These are phyloP conservation scores for Tylopilus felleus DNA, from an alignment of 768 basidiomycete species.

Conservation along the genomic window DNA sequence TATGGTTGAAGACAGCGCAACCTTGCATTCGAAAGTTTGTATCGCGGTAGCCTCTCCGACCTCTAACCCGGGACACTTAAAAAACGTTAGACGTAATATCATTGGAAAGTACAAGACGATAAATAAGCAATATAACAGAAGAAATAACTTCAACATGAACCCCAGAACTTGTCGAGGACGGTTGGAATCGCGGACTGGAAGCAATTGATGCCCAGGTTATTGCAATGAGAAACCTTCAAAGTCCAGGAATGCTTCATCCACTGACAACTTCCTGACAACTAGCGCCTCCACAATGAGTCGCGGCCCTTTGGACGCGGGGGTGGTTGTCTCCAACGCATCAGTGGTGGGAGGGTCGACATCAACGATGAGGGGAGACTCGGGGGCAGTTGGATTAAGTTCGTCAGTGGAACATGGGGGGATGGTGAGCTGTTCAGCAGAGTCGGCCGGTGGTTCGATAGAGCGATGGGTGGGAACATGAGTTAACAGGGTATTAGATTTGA, in stretches of 20 bases:
- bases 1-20: too few species aligned
- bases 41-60: too few species aligned
- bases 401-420: not conserved
- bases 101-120: not conserved
- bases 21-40: too few species aligned
- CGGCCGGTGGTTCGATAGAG: not conserved
- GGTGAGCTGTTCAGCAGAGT: not conserved
- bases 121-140: not conserved
- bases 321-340: not conserved
- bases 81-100: not conserved
- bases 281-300: slow-evolving; percentile 80
- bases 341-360: slow-evolving; percentile 18
- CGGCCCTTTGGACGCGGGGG: slow-evolving; percentile 30
- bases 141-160: not conserved
- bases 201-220: not conserved
- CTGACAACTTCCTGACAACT: slow-evolving; percentile 71
- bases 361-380: slow-evolving; percentile 35
- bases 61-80: too few species aligned
- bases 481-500: slow-evolving; percentile 31
- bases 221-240: slow-evolving; percentile 55
- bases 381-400: slow-evolving; percentile 14
- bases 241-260: slow-evolving; percentile 75
- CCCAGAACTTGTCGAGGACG: not conserved
- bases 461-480: slow-evolving; percentile 14
- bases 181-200: not conserved